Base-by-base conservation (phyloP, 1,284 basidiomycete genomes). In the Rhizopogon parksii region DNA sequence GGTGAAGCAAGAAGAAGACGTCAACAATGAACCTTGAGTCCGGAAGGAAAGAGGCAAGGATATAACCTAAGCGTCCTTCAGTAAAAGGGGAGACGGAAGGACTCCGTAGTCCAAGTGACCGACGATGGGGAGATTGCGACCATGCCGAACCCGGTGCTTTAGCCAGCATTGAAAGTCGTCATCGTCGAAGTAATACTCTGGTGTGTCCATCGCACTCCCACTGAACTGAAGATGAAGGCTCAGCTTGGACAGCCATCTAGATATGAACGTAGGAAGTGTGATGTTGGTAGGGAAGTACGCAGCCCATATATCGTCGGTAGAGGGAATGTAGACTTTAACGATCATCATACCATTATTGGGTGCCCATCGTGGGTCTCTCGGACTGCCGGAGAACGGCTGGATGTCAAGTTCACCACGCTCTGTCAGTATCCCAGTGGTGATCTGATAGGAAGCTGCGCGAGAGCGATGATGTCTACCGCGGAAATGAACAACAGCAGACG, bases 241-340 rank as follows among this genome's bases (percentile, higher is more conserved):
- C 24, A 73, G 57, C 57, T 74, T 73, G 21, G 51, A 55, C 34
- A 59, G 56, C 17, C 73, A 69, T 50, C 52, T 63, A 32, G 62
- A 59, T 6, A 60, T 61, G 52, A 73, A 72, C 42, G 54, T 52
- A 9, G 46, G 54, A 32, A 73, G 63, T 43, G 52, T 51, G 49
- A 66, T 56, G 45, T 60, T 56, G 48, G 62, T 61, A 9, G 71
- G 61, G 21, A 72, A 68, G 36, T 64, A 64, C 43, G 73, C 57
- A 59, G 60, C 68, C 71, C 71, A 74, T 51, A 71, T 62, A 53
- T 73, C 72, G 55, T 68, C 66, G 30, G 63, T 70, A 35, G 63
- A 62, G 15, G 71, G 70, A 11, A 72, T 68, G 46, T 67, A 65
- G n/a, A 74, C 67, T 57, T 73, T 73, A 62, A 73, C 59, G 47